These are phyloP conservation scores for Coemansia sp. DNA, from an alignment of 192 early-diverging fungal species.

Conservation along the genomic window DNA sequence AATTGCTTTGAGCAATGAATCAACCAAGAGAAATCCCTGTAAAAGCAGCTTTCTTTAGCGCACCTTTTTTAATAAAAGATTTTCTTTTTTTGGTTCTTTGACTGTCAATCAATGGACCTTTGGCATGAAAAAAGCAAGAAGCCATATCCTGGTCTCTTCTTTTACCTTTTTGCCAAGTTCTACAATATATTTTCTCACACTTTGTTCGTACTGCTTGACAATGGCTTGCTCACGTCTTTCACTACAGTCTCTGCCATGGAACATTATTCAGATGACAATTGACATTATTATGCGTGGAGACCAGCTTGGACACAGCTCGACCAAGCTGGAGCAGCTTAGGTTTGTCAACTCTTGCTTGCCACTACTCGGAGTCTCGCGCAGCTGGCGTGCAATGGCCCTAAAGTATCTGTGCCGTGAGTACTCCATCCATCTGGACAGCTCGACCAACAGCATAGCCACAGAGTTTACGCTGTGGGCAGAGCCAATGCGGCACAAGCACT, in stretches of 20 bases:
- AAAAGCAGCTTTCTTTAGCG: no score
- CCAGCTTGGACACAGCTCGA: neutral
- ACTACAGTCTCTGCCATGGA: neutral
- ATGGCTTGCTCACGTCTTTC: neutral
- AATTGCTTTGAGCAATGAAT: no score
- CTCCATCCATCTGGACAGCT: neutral
- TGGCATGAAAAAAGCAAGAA: no score
- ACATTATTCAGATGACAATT: neutral
- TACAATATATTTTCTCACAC: neutral
- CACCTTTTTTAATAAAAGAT: no score
- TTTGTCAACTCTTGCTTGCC: neutral
- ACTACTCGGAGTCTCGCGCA: neutral
- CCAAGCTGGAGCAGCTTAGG: neutral
- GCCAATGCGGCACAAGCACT: neutral
- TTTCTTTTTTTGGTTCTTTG: no score
- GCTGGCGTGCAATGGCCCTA: neutral
- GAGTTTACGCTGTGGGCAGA: neutral
- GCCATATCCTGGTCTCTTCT: neutral
- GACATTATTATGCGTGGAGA: neutral
- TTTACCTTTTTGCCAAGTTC: neutral
- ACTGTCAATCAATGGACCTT: no score
- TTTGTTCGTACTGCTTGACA: neutral
- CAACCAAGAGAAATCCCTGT: no score
- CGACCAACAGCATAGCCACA: neutral
- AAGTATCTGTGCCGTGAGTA: neutral